A percentile compares a stretch with the other conserved stretches of the same genome.
phyloP scores from a whole-genome alignment of 441 rosid species.

The Pelargonium australe region DNA sequence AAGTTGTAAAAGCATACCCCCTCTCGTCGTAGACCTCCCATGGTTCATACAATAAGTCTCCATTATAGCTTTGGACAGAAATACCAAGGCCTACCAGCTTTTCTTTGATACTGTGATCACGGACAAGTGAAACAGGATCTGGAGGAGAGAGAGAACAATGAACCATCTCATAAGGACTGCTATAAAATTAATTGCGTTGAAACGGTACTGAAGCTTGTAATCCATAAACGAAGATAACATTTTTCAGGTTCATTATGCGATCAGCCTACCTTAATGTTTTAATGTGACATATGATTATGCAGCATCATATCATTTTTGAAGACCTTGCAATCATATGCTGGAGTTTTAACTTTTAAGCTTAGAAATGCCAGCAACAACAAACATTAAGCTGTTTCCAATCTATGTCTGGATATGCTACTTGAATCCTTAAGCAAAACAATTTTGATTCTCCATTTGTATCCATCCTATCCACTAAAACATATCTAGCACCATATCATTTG shows the following conservation, averaged over 20 bases:
- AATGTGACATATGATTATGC: background rate
- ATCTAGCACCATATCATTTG: background rate
- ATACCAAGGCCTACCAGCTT: conserved; percentile 61
- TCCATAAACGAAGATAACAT: background rate
- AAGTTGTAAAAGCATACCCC: conserved; percentile 70
- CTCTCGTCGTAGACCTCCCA: conserved; percentile 84
- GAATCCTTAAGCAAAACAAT: background rate
- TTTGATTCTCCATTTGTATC: background rate
- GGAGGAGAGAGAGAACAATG: conserved; percentile 25
- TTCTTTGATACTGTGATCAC: conserved; percentile 89
- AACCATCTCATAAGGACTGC: background rate
- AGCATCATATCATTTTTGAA: background rate
- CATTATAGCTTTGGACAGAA: conserved; percentile 70
- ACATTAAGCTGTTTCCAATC: background rate
- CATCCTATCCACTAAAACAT: background rate
- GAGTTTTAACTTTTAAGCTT: background rate
- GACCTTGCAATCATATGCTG: background rate
- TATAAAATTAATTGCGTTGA: no score
- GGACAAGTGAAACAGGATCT: conserved; percentile 87
- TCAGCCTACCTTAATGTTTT: background rate
- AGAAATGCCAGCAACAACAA: background rate
- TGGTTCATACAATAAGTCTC: conserved; percentile 93
- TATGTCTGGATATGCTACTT: no score
- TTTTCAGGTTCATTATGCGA: background rate
- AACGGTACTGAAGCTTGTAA: background rate